phyloP scores from a whole-genome alignment of 2,329 filamentous ascomycete species.

The Aspergillus pseudoviridinutans region DNA sequence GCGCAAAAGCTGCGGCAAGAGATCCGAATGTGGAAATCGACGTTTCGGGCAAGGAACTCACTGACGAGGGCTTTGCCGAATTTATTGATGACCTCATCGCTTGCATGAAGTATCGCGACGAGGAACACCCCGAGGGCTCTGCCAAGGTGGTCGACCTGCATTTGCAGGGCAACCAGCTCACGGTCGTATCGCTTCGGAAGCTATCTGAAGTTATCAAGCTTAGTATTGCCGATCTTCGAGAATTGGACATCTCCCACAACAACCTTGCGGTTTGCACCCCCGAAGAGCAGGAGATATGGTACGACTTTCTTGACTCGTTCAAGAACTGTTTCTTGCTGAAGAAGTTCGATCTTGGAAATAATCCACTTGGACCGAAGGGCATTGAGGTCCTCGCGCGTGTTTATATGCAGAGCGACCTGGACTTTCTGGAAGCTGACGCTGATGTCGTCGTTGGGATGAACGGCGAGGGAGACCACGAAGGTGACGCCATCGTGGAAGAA shows the following conservation, averaged over 20 bases:
- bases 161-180: slow-evolving; percentile 44
- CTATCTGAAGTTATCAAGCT: slow-evolving; percentile 41
- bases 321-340: slow-evolving; percentile 40
- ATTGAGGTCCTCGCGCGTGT: slow-evolving; percentile 45
- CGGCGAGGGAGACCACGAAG: neutral
- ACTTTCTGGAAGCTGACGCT: slow-evolving; percentile 28
- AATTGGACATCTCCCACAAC: slow-evolving; percentile 47
- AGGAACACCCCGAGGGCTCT: slow-evolving; percentile 24
- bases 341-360: slow-evolving; percentile 45
- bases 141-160: slow-evolving; percentile 46
- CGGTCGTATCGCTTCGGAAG: slow-evolving; percentile 36
- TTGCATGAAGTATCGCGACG: slow-evolving; percentile 34
- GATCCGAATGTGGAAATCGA: slow-evolving; percentile 44
- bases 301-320: slow-evolving; percentile 43
- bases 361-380: slow-evolving; percentile 39
- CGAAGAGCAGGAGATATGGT: slow-evolving; percentile 40
- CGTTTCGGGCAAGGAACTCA: slow-evolving; percentile 43
- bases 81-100: slow-evolving; percentile 42
- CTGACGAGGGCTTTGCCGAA: slow-evolving; percentile 42
- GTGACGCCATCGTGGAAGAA: slow-evolving; percentile 2
- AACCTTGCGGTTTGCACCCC: slow-evolving; percentile 36
- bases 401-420: slow-evolving; percentile 37
- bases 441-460: slow-evolving; percentile 14
- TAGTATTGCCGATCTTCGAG: slow-evolving; percentile 43
- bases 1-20: slow-evolving; percentile 25